These are phyloP conservation scores for Jackrogersella multiformis DNA, from an alignment of 495 filamentous ascomycete genomes.

Conservation along the genomic window DNA sequence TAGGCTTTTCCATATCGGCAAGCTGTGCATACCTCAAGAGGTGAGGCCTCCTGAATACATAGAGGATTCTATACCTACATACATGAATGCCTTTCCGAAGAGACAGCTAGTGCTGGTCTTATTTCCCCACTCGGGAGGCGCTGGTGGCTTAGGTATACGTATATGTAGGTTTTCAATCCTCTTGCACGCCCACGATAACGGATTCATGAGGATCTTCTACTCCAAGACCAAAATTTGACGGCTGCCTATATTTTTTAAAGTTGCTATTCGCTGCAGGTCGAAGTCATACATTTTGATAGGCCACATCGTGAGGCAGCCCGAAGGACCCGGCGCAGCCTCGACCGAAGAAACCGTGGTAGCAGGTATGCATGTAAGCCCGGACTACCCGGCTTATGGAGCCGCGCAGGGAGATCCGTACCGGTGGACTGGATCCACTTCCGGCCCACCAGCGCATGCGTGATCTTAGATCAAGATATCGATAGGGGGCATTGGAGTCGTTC, in stretches of 20 bases:
- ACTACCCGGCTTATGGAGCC: conserved; percentile 37
- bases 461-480: conserved; percentile 21
- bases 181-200: background rate
- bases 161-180: background rate
- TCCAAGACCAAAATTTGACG: background rate
- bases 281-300: conserved; percentile 1
- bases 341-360: conserved; percentile 10
- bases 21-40: background rate
- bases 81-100: background rate
- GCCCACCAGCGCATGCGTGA: background rate
- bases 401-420: conserved; percentile 7
- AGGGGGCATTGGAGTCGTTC: background rate
- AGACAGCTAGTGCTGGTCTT: background rate
- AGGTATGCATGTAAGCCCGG: conserved; percentile 2
- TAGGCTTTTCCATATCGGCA: too few species aligned
- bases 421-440: conserved; percentile 17
- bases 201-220: too few species aligned
- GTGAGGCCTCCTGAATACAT: background rate
- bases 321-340: conserved; percentile 6
- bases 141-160: background rate
- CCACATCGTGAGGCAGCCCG: background rate
- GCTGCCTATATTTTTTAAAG: background rate
- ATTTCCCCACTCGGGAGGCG: background rate
- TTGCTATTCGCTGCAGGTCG: background rate
- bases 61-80: background rate